Conservation (phyloP, 768 basidiomycete genomes). For the Boletus reticuloceps region DNA sequence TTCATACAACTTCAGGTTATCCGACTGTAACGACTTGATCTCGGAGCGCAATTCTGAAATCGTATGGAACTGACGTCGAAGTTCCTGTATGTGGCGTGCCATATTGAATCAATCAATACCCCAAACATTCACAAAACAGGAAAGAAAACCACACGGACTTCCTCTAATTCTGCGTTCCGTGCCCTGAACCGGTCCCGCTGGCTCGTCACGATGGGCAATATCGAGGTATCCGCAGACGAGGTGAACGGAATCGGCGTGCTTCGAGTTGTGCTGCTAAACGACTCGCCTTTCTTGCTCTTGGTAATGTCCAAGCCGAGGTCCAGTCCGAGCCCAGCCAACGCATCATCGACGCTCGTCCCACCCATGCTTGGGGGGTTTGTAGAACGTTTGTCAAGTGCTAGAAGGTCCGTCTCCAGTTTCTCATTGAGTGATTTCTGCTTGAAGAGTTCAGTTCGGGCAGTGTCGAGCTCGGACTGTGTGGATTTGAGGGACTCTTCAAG, state of each 20-base stretch:
- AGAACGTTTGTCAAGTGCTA: conserved; percentile 66
- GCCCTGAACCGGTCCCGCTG: conserved; percentile 98
- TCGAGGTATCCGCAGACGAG: conserved; percentile 83
- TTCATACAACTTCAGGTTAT: conserved; percentile 97
- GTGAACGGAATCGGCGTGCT: conserved; percentile 69
- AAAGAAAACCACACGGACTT: conserved; percentile 46
- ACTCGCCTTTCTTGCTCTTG: conserved; percentile 19
- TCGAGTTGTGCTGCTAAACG: conserved; percentile 32
- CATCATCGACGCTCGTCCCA: conserved; percentile 42
- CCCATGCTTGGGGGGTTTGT: conserved; percentile 12
- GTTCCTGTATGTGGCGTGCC: conserved; percentile 52
- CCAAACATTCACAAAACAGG: too few relatives aligned
- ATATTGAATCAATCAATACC: too few relatives aligned
- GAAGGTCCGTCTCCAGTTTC: conserved; percentile 86
- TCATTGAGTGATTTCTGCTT: conserved; percentile 83
- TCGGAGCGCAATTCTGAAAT: conserved; percentile 94
- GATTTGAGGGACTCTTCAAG: conserved; percentile 66
- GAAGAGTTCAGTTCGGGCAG: conserved; percentile 62
- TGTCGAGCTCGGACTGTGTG: conserved; percentile 55
- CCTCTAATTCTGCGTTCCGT: conserved; percentile 95
- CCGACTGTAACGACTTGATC: conserved; percentile 86
- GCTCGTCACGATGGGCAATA: conserved; percentile 96
- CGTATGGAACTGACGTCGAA: conserved; percentile 91
- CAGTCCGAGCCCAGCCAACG: conserved; percentile 71
- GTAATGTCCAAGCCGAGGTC: conserved; percentile 34